These are phyloP conservation scores for Phytophthora colocasiae DNA, from an alignment of 352 stramenopile genomes.

Conservation along the genomic window DNA sequence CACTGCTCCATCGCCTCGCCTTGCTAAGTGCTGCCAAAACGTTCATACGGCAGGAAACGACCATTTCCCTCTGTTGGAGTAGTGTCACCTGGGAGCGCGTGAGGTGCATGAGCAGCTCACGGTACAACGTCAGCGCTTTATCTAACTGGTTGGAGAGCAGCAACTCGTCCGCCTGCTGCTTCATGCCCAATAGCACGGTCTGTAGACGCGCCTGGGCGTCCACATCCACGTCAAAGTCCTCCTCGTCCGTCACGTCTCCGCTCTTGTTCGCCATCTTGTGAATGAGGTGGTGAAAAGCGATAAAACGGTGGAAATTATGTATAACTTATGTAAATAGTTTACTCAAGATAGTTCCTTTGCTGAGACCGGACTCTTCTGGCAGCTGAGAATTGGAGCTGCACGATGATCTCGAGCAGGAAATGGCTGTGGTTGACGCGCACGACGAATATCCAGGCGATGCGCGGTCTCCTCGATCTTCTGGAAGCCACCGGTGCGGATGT, in stretches of 20 bases:
- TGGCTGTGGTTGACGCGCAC: conserved; percentile 26
- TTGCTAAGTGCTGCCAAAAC: conserved; percentile 65
- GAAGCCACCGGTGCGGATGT: conserved; percentile 78
- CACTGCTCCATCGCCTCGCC: conserved; percentile 55
- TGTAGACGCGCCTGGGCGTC: conserved; percentile 58
- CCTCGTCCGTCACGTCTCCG: conserved; percentile 26
- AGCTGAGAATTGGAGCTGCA: conserved; percentile 1
- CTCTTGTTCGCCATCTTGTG: conserved; percentile 38
- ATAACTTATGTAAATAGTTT: conserved; percentile 14
- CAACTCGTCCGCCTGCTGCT: conserved; percentile 72
- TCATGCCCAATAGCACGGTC: conserved; percentile 50
- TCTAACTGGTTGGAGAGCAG: conserved; percentile 58
- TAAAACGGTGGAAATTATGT: conserved; percentile 27
- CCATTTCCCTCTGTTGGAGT: conserved; percentile 55
- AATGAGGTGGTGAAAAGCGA: neutral
- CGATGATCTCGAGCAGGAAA: conserved; percentile 13
- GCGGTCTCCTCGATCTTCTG: conserved; percentile 81
- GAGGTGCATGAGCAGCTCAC: conserved; percentile 75
- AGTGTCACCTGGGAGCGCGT: conserved; percentile 74
- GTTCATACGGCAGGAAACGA: conserved; percentile 80
- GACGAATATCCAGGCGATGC: conserved; percentile 46
- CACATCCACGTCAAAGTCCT: conserved; percentile 55
- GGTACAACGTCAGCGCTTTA: conserved; percentile 67
- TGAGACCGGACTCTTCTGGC: conserved; percentile 22
- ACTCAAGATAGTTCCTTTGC: conserved; percentile 14